phyloP scores from a whole-genome alignment of 1,284 basidiomycete genomes.

The Singerocomus inundabilis region DNA sequence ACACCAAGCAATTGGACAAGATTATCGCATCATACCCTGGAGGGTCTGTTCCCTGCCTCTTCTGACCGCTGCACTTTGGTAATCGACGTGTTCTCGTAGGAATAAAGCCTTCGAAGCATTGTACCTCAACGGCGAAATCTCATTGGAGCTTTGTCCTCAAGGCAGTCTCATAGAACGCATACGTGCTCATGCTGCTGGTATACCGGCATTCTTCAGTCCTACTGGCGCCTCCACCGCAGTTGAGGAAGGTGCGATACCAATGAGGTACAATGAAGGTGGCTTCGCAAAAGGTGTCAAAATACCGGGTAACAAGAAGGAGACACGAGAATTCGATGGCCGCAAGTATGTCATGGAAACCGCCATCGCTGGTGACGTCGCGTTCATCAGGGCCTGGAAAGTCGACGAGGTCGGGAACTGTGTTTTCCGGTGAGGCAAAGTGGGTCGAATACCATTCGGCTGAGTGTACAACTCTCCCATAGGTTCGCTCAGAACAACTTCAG shows the following conservation, averaged over 20 bases:
- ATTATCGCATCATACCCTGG: slow-evolving; percentile 90
- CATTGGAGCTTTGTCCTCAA: slow-evolving; percentile 88
- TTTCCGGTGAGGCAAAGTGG: slow-evolving; percentile 55
- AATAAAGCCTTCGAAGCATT: slow-evolving; percentile 77
- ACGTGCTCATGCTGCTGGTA: slow-evolving; percentile 90
- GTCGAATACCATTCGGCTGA: not conserved
- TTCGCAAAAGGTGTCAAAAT: slow-evolving; percentile 63
- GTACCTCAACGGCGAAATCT: slow-evolving; percentile 81
- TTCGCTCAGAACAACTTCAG: slow-evolving; percentile 91
- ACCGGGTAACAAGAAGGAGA: slow-evolving; percentile 77
- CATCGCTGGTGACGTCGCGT: slow-evolving; percentile 84
- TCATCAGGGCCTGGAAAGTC: slow-evolving; percentile 93
- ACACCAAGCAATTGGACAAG: slow-evolving; percentile 76
- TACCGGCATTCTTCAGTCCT: slow-evolving; percentile 95
- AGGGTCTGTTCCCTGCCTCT: slow-evolving; percentile 47
- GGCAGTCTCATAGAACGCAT: slow-evolving; percentile 90
- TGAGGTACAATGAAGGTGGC: slow-evolving; percentile 70
- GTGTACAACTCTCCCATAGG: slow-evolving; percentile 37
- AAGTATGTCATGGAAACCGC: slow-evolving; percentile 87
- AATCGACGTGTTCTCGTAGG: slow-evolving; percentile 36
- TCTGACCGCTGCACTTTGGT: not conserved
- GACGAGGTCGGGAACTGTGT: slow-evolving; percentile 88
- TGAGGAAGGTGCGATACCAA: slow-evolving; percentile 75
- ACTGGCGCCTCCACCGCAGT: slow-evolving; percentile 91
- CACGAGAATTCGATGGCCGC: slow-evolving; percentile 77